A percentile compares a stretch with the other conserved stretches of the same genome.
Conservation (phyloP, 2,329 filamentous ascomycete species). For the Blastomyces silverae region DNA sequence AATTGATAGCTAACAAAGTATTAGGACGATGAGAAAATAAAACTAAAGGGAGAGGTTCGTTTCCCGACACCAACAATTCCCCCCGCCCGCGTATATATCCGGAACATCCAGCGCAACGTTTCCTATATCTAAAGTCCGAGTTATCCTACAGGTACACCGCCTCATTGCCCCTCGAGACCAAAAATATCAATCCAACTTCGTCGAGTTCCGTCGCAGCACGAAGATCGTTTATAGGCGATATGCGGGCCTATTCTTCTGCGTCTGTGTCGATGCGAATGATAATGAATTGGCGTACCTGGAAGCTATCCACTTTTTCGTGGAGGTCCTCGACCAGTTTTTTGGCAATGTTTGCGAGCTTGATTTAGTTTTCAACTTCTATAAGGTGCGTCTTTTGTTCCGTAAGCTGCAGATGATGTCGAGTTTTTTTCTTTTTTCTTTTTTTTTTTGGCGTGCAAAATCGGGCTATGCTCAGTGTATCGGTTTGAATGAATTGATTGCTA, state of each 20-base stretch:
- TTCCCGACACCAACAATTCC: no score
- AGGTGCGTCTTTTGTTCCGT: constrained; percentile 41
- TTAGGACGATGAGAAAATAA: constrained; percentile 94
- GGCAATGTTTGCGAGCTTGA: constrained; percentile 98
- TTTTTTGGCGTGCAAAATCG: neutral
- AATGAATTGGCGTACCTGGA: constrained; percentile 96
- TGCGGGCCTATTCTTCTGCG: constrained; percentile 97
- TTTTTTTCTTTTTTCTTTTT: no score
- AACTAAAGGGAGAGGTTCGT: constrained; percentile 88
- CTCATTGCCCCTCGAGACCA: constrained; percentile 96
- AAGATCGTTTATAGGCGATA: constrained; percentile 98
- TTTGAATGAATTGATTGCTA: constrained; percentile 4
- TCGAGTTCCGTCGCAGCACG: constrained; percentile 66
- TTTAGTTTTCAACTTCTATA: constrained; percentile 68
- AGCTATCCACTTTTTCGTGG: constrained; percentile 98
- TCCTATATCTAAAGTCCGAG: neutral
- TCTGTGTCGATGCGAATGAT: constrained; percentile 97
- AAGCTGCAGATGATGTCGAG: neutral
- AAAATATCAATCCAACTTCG: constrained; percentile 99
- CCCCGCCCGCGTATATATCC: neutral
- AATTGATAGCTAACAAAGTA: constrained; percentile 15
- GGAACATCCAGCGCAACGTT: no score
- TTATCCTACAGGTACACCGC: constrained; percentile 68
- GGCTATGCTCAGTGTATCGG: neutral
- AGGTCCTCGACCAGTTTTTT: constrained; percentile 97